A percentile compares a stretch with the other conserved stretches of the same genome.
Conservation (phyloP, 345 rosid genomes). For the Populus alba region DNA sequence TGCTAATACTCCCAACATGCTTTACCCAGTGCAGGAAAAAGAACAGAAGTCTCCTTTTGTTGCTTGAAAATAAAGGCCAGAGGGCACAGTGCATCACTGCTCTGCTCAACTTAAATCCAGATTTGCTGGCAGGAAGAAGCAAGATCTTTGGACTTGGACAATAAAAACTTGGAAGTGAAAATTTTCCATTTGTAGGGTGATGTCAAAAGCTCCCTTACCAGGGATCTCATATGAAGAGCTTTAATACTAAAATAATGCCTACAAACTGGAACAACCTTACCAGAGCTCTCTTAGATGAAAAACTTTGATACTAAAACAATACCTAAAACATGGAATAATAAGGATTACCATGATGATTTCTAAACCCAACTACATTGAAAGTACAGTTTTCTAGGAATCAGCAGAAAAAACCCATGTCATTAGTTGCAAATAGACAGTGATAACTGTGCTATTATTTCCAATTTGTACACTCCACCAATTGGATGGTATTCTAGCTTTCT, state of each 20-base stretch:
- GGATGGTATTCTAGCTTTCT: conserved; percentile 21
- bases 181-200: conserved; percentile 21
- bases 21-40: conserved; percentile 57
- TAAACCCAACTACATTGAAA: conserved; percentile 30
- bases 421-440: conserved; percentile 35
- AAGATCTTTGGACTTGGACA: conserved; percentile 45
- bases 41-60: conserved; percentile 51
- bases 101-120: conserved; percentile 50
- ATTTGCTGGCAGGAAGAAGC: conserved; percentile 51
- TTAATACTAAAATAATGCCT: conserved; percentile 20
- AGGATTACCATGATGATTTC: conserved; percentile 24
- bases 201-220: conserved; percentile 49
- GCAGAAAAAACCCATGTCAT: conserved; percentile 21
- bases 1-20: conserved; percentile 58
- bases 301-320: conserved; percentile 7
- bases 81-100: conserved; percentile 46
- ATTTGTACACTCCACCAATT: conserved; percentile 40
- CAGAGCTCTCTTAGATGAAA: conserved; percentile 25
- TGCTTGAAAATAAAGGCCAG: conserved; percentile 49
- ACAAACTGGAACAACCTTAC: conserved; percentile 38
- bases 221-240: conserved; percentile 28
- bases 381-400: conserved; percentile 19
- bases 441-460: conserved; percentile 48
- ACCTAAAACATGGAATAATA: conserved; percentile 35
- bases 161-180: conserved; percentile 21